Evolutionary conservation across 2,329 filamentous ascomycete species (phyloP), one percentile per base, ranked within the genome.

Genomic region (Colletotrichum sp.): DNA sequence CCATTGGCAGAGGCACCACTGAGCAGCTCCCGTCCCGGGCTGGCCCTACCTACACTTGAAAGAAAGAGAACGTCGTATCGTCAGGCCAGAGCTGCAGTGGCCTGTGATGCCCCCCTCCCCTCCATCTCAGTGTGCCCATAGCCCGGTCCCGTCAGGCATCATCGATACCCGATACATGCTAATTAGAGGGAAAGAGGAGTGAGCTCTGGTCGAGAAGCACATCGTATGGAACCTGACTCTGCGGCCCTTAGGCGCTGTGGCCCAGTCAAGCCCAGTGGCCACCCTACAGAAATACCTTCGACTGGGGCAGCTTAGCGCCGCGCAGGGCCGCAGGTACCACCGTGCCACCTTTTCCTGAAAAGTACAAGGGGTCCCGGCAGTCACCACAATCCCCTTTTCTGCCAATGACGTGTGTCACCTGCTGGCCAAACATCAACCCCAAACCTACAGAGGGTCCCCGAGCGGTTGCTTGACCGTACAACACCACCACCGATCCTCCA

Each of bases 391-490:
- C 73, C 71, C 73, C 73, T 73, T 75, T 75, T 75, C 73, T 75
- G 73, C 73, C 73, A 75, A 75, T 75, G 73, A 75, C 73, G 73
- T 75, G 73, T 75, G 73, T 75, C 73, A 75, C 70, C 73, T 75
- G 73, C 69, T 75, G 70, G 59, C 73, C 58, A 73, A 73, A 75
- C 73, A 68, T 75, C 69, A 68, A 75, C 64, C 69, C 73, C 73
- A 75, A 75, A 75, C 73, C 70, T 75, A 69, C 73, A 64, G 73
- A 75, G 73, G 63, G 58, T 69, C 73, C 73, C 73, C 73, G 62
- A 75, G 73, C 73, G 73, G 73, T 58, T 73, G 73, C 64, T 75
- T 69, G 69, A 69, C 73, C 62, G 62, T 72, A 72, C 73, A 72
- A 75, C 64, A 75, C 73, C 58, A 75, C 63, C 68, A 55, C 70